Percentiles rank a stretch among this genome's conserved stretches.
Evolutionary conservation across 2,329 filamentous ascomycete species (phyloP).

Genomic region (Fusarium sp.): DNA sequence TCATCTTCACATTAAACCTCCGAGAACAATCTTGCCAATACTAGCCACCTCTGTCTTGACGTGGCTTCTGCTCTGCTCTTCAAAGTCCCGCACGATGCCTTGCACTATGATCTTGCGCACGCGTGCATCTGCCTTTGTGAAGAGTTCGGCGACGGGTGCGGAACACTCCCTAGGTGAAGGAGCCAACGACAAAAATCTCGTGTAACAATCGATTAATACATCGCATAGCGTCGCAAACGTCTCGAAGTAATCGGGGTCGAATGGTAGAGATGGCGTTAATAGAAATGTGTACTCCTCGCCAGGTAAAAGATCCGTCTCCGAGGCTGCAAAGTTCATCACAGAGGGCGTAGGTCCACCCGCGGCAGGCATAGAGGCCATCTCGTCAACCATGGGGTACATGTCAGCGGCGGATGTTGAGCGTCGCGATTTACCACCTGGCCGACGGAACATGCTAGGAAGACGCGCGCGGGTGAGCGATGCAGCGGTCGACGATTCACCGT

Average conservation of each 20-base stretch:
- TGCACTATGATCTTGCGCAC: constrained; percentile 91
- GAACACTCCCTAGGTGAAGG: constrained; percentile 79
- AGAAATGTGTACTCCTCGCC: constrained; percentile 91
- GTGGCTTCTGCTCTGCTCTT: constrained; percentile 81
- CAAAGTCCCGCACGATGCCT: constrained; percentile 90
- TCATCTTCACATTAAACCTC: constrained; percentile 82
- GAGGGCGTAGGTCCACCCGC: constrained; percentile 50
- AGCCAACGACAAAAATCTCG: constrained; percentile 78
- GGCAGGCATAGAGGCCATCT: constrained; percentile 42
- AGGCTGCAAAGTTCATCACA: constrained; percentile 68
- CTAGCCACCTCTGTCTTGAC: constrained; percentile 85
- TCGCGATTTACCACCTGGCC: constrained; percentile 68
- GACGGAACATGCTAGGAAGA: constrained; percentile 85
- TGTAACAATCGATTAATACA: constrained; percentile 92
- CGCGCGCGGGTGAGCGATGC: constrained; percentile 80
- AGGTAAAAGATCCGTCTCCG: constrained; percentile 74
- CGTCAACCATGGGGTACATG: constrained; percentile 49
- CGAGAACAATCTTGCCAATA: constrained; percentile 88
- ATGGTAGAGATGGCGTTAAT: constrained; percentile 90
- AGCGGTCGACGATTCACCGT: constrained; percentile 79
- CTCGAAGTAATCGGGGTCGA: constrained; percentile 97
- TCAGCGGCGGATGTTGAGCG: constrained; percentile 63
- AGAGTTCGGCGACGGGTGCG: constrained; percentile 80
- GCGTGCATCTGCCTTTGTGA: constrained; percentile 87
- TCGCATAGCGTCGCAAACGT: constrained; percentile 97